phyloP scores from a whole-genome alignment of 2,329 filamentous ascomycete species.

The Thielaviopsis populi region DNA sequence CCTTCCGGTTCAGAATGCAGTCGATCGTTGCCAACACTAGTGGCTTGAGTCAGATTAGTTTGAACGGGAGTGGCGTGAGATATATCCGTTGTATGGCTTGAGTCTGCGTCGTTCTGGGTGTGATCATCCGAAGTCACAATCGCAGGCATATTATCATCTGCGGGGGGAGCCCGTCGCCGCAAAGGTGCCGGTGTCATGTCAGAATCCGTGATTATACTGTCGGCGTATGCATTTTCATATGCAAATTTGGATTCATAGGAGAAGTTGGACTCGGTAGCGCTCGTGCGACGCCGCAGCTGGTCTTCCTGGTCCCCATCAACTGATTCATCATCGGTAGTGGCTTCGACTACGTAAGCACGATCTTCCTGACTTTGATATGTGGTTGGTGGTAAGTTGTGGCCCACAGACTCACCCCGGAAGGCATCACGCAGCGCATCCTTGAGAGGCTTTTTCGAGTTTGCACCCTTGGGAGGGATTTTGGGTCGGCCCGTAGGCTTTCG shows the following conservation, averaged over 20 bases:
- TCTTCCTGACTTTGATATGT: conserved; percentile 36
- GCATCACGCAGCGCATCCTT: conserved; percentile 46
- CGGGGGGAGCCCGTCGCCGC: conserved; percentile 32
- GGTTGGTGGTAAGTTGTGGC: conserved; percentile 30
- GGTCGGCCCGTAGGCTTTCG: conserved; percentile 41
- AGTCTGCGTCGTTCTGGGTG: conserved; percentile 33
- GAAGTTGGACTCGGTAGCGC: conserved; percentile 10
- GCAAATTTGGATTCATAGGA: conserved; percentile 7
- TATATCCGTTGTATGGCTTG: conserved; percentile 30
- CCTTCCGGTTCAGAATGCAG: conserved; percentile 20
- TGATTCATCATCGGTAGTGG: conserved; percentile 20
- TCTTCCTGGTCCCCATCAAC: conserved; percentile 20
- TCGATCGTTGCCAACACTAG: conserved; percentile 34
- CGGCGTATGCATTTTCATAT: conserved; percentile 4
- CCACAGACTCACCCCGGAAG: conserved; percentile 45
- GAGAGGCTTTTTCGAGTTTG: conserved; percentile 32
- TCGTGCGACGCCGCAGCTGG: conserved; percentile 10
- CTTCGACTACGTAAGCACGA: conserved; percentile 21
- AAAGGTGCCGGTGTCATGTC: conserved; percentile 21
- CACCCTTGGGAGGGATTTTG: conserved; percentile 21
- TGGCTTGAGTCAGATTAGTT: conserved; percentile 39
- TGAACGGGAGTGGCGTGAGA: conserved; percentile 24
- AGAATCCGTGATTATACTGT: conserved; percentile 15
- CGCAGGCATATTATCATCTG: conserved; percentile 41
- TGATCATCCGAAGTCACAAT: conserved; percentile 41